These are phyloP conservation scores for Mycotypha africana DNA, from an alignment of 371 early-diverging fungal species.

Conservation along the genomic window DNA sequence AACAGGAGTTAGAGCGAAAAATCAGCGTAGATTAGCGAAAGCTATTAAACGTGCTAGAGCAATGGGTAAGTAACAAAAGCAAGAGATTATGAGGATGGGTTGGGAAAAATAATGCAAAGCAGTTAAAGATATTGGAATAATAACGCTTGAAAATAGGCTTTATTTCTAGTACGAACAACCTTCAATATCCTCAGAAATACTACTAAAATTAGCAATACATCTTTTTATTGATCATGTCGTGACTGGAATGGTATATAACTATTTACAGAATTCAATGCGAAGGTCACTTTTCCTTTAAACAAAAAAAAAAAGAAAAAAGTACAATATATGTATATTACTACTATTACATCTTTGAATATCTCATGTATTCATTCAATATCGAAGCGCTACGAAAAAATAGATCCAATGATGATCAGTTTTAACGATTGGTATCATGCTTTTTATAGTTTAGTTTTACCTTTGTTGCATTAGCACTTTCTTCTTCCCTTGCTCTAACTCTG, in stretches of 20 bases:
- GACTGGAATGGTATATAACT: background rate
- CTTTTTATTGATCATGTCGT: too few relatives aligned
- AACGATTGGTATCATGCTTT: too few relatives aligned
- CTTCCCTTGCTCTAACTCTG: slow-evolving; percentile 12
- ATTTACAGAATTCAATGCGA: background rate
- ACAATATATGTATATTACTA: background rate
- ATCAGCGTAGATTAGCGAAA: slow-evolving; percentile 74
- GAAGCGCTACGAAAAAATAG: slow-evolving; percentile 12
- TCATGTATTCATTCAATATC: slow-evolving; percentile 20
- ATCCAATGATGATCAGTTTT: too few relatives aligned
- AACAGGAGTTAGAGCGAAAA: slow-evolving; percentile 71
- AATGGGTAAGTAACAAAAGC: slow-evolving; percentile 53
- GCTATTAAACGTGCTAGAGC: slow-evolving; percentile 84
- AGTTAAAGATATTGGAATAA: background rate
- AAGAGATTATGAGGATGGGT: too few relatives aligned
- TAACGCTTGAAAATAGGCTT: too few relatives aligned
- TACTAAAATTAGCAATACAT: background rate
- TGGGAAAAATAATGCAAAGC: background rate
- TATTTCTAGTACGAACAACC: slow-evolving; percentile 41
- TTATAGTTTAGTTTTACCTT: too few relatives aligned
- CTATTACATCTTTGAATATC: background rate
- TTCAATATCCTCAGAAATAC: slow-evolving; percentile 14
- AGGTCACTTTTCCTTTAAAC: background rate
- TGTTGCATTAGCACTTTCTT: background rate
- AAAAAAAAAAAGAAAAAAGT: background rate